These are phyloP conservation scores for Heliamphora exappendiculata DNA, from an alignment of 148 eudicot genomes.

Conservation along the genomic window DNA sequence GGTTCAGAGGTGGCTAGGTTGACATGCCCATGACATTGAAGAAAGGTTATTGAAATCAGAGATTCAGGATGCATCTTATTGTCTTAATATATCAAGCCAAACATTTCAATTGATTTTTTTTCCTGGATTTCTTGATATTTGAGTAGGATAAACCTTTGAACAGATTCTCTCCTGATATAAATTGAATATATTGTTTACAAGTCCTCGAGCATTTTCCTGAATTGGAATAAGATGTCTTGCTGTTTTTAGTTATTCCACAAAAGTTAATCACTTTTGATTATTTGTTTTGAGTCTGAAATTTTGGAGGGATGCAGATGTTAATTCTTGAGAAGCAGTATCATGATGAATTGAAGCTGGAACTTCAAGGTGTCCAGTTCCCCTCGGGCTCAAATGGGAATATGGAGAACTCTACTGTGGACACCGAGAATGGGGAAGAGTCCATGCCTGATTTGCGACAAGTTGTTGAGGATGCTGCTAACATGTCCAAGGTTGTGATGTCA, in stretches of 20 bases:
- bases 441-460: conserved; percentile 22
- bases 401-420: conserved; percentile 17
- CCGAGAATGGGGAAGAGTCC: conserved; percentile 22
- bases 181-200: too few species aligned
- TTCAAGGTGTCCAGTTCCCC: conserved; percentile 29
- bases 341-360: conserved; percentile 64
- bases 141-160: too few species aligned
- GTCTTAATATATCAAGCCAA: not conserved
- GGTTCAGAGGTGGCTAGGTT: not conserved
- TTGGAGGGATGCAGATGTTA: conserved; percentile 41
- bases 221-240: not conserved
- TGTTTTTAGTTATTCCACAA: not conserved
- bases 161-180: too few species aligned
- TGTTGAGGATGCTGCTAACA: conserved; percentile 35
- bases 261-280: not conserved
- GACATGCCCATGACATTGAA: not conserved
- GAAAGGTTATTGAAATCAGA: not conserved
- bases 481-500: conserved; percentile 46
- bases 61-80: not conserved
- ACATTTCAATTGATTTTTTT: not conserved
- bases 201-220: too few species aligned
- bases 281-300: not conserved
- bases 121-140: too few species aligned
- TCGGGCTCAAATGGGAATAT: conserved; percentile 11
- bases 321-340: conserved; percentile 46